phyloP scores from a whole-genome alignment of 2,329 filamentous ascomycete species.

The Hymenoscyphus linearis region DNA sequence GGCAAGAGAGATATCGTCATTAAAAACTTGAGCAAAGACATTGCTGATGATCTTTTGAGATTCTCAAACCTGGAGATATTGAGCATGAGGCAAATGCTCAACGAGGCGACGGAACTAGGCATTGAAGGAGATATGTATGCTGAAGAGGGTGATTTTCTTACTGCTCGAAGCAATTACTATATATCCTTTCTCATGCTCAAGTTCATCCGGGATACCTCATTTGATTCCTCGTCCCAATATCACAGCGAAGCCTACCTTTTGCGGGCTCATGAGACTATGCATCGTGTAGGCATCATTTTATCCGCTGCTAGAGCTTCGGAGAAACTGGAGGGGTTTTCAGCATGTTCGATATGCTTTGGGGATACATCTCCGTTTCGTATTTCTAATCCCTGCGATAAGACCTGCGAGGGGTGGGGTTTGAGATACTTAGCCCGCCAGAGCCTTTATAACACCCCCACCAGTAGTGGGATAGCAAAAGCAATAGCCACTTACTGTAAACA shows the following conservation, averaged over 20 bases:
- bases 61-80: neutral
- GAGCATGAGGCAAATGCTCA: neutral
- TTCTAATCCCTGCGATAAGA: neutral
- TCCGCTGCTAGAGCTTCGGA: no score
- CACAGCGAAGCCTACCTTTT: no score
- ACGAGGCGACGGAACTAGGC: neutral
- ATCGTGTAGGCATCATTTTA: no score
- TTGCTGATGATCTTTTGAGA: neutral
- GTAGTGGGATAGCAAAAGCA: neutral
- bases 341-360: no score
- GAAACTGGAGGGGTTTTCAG: no score
- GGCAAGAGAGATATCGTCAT: no score
- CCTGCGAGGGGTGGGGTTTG: neutral
- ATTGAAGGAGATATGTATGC: neutral
- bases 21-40: neutral
- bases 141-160: neutral
- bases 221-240: no score
- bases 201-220: no score
- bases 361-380: no score
- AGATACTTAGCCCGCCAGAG: neutral
- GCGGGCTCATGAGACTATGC: no score
- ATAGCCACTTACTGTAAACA: neutral
- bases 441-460: neutral
- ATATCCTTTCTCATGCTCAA: no score
- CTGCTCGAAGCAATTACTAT: neutral